These are phyloP conservation scores for Sporothrix humicola DNA, from an alignment of 2,329 filamentous ascomycete genomes.

Conservation along the genomic window DNA sequence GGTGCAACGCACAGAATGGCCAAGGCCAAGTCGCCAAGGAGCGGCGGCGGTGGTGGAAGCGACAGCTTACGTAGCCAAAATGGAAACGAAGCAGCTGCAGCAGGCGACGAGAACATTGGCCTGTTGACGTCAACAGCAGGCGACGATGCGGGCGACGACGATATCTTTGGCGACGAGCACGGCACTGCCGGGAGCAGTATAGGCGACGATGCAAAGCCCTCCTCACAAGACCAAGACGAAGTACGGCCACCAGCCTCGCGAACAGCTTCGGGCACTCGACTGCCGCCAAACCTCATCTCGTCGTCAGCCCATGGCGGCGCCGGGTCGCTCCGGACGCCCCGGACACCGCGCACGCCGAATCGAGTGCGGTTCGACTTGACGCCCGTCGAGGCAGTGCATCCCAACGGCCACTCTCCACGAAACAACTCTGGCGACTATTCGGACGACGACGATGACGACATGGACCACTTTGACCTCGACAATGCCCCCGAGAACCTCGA, in stretches of 20 bases:
- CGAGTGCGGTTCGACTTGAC: constrained; percentile 75
- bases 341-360: constrained; percentile 68
- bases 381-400: constrained; percentile 43
- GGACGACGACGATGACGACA: constrained; percentile 38
- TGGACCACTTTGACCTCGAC: constrained; percentile 44
- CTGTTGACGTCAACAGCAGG: constrained; percentile 12
- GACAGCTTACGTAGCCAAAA: background rate
- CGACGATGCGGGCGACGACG: constrained; percentile 9
- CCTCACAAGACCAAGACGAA: constrained; percentile 21
- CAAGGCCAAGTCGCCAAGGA: constrained; percentile 13
- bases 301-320: background rate
- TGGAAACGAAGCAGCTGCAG: background rate
- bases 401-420: constrained; percentile 27
- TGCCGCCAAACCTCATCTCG: constrained; percentile 28
- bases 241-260: constrained; percentile 4
- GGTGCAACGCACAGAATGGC: constrained; percentile 16
- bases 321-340: constrained; percentile 31
- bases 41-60: constrained; percentile 16
- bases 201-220: constrained; percentile 18
- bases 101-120: constrained; percentile 26
- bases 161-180: constrained; percentile 26
- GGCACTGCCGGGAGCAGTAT: constrained; percentile 16
- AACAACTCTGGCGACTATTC: background rate
- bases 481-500: constrained; percentile 45
- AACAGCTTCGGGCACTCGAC: constrained; percentile 23